Evolutionary conservation across 2,329 filamentous ascomycete genomes (phyloP).

Genomic region (Biscogniauxia mediterranea): DNA sequence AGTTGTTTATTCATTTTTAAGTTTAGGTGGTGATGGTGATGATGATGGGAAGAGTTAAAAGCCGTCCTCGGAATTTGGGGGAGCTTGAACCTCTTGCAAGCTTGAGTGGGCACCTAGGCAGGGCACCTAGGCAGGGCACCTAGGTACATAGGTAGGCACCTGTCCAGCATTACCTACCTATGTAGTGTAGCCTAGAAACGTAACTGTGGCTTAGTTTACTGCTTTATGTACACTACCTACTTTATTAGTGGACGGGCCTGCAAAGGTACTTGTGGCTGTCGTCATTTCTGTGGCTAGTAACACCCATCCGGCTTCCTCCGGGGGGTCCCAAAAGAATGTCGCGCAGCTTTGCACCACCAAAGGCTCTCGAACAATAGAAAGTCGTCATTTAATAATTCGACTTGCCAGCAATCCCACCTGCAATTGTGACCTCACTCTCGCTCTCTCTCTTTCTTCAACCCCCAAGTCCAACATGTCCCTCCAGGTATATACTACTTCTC

Average conservation of each 20-base stretch:
- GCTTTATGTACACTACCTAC: too few species aligned
- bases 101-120: too few species aligned
- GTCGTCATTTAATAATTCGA: conserved; percentile 21
- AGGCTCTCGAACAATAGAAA: conserved; percentile 14
- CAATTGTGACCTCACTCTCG: conserved; percentile 22
- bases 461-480: conserved; percentile 26
- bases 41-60: too few species aligned
- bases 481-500: conserved; percentile 20
- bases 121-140: too few species aligned
- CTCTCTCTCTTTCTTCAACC: conserved; percentile 4
- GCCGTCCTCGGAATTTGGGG: too few species aligned
- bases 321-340: conserved; percentile 27
- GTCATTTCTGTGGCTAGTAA: conserved; percentile 3
- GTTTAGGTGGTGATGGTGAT: too few species aligned
- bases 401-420: conserved; percentile 9
- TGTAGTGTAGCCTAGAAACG: too few species aligned
- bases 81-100: too few species aligned
- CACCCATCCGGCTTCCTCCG: conserved; percentile 26
- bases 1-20: conserved; percentile 59
- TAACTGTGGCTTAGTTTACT: too few species aligned
- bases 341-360: conserved; percentile 23
- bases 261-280: conserved; percentile 5
- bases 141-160: too few species aligned
- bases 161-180: too few species aligned
- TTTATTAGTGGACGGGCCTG: too few species aligned